A percentile compares a stretch with the other conserved stretches of the same genome.
Evolutionary conservation across 345 rosid genomes (phyloP).

Genomic region (Rhizophora apiculata): DNA sequence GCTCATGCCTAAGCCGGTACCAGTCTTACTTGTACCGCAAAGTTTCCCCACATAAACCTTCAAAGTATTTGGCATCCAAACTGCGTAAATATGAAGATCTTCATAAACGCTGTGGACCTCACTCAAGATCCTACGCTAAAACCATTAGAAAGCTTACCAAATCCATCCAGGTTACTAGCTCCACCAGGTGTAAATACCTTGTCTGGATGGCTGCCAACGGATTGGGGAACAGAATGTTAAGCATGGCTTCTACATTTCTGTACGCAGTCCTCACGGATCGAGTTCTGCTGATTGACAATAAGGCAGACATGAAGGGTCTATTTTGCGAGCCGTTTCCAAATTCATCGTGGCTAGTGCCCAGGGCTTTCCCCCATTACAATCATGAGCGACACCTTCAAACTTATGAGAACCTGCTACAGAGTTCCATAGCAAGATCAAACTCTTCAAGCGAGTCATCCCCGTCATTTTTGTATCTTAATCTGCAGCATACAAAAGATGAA

Average conservation of each 20-base stretch:
- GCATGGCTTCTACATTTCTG: constrained; percentile 24
- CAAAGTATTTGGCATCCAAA: constrained; percentile 14
- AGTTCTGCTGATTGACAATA: constrained; percentile 16
- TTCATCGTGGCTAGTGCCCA: constrained; percentile 22
- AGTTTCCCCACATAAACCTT: constrained; percentile 14
- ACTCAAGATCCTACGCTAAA: constrained; percentile 6
- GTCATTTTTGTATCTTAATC: constrained; percentile 13
- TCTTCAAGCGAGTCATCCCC: background rate
- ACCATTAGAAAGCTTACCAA: background rate
- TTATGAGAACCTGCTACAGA: constrained; percentile 11
- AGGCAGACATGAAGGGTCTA: constrained; percentile 16
- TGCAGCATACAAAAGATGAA: constrained; percentile 4
- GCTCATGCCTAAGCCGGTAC: constrained; percentile 17
- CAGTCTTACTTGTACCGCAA: constrained; percentile 12
- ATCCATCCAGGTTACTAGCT: background rate
- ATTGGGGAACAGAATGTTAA: constrained; percentile 25
- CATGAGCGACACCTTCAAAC: background rate
- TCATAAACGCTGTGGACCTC: constrained; percentile 16
- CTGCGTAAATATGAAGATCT: constrained; percentile 16
- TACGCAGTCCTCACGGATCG: constrained; percentile 26
- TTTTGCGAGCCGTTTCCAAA: constrained; percentile 31
- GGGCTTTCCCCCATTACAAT: constrained; percentile 6
- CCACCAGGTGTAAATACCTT: constrained; percentile 17
- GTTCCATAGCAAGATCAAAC: background rate
- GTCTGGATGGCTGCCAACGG: constrained; percentile 25